Base-by-base conservation (phyloP, 306 rosid genomes). In the Cyamopsis tetragonoloba region DNA sequence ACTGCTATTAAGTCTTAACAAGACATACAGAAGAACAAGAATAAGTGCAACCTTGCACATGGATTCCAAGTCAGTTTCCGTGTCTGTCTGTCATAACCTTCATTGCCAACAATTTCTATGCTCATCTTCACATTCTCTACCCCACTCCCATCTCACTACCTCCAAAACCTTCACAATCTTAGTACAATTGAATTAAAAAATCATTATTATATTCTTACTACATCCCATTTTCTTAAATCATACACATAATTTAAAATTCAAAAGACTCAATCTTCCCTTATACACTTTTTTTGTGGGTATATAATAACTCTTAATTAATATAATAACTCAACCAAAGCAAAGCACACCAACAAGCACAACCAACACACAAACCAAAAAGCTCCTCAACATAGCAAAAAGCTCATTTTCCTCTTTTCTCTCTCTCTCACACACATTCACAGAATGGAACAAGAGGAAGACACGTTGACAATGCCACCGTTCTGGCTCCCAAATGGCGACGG, bases 391-490 rank as follows among this genome's bases (percentile, higher is more conserved):
- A 3, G 4, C 27, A 7, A 3, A 56, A 56, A 32, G 22, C 9
- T 7, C 26, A n/a, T 13, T 55, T 53, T 54, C 38, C 6, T 32
- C 37, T 32, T 6, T 7, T 1, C 12, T 6, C 41, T 35, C 41
- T 32, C 37, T 32, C 37, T 3, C 37, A 32, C 7, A 3, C 37
- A 8, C 42, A 10, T 9, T 8, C 2, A 2, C 13, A 58, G 7
- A 18, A 59, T 79, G 86, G 91, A 81, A 26, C 81, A 78, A 28
- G 74, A 75, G 6, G 88, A 79, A 8, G 79, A 74, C 55, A 31
- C 62, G 72, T 46, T 13, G 11, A 44, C 85, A 15, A 85, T 7
- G 34, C 53, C 88, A 7, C 93, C 91, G 1, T 88, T 85, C 51
- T 89, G 96, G 97, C 77, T 72, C 0, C 88, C 68, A 18, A 31